Evolutionary conservation across 1,284 basidiomycete genomes (phyloP).

Genomic region (Apiotrichum laibachii): DNA sequence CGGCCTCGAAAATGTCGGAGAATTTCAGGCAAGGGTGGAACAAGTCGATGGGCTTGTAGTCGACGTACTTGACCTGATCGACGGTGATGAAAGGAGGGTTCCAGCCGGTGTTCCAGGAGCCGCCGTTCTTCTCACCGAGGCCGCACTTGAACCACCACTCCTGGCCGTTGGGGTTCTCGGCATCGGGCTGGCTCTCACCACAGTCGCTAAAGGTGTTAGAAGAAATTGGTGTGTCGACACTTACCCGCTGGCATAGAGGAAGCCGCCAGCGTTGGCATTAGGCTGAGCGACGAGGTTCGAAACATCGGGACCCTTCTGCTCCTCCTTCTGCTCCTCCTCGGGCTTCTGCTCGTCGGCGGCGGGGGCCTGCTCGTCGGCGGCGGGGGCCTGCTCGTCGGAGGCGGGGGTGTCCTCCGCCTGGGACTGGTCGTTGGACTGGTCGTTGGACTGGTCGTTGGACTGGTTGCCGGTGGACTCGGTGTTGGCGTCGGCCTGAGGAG

Average conservation of each 20-base stretch:
- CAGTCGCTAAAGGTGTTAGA: constrained; percentile 26
- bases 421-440: too few species aligned
- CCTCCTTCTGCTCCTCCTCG: neutral
- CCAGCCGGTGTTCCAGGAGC: too few species aligned
- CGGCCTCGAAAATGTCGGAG: constrained; percentile 63
- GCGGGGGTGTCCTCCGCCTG: neutral
- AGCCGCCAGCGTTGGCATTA: neutral
- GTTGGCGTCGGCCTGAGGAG: neutral
- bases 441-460: neutral
- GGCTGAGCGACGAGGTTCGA: neutral
- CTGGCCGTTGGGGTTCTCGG: constrained; percentile 66
- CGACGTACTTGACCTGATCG: constrained; percentile 56
- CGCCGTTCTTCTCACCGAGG: constrained; percentile 54
- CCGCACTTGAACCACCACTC: constrained; percentile 79
- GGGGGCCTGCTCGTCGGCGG: neutral
- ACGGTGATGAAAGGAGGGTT: constrained; percentile 55
- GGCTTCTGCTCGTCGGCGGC: neutral
- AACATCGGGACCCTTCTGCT: neutral
- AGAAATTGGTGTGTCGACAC: neutral
- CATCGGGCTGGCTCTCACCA: constrained; percentile 33
- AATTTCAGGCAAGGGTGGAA: constrained; percentile 64
- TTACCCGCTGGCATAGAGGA: neutral
- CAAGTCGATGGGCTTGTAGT: constrained; percentile 59
- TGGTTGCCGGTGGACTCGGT: neutral
- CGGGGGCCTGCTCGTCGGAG: neutral